Conservation (phyloP, 2,329 filamentous ascomycete genomes). For the Stromatinia cepivora region DNA sequence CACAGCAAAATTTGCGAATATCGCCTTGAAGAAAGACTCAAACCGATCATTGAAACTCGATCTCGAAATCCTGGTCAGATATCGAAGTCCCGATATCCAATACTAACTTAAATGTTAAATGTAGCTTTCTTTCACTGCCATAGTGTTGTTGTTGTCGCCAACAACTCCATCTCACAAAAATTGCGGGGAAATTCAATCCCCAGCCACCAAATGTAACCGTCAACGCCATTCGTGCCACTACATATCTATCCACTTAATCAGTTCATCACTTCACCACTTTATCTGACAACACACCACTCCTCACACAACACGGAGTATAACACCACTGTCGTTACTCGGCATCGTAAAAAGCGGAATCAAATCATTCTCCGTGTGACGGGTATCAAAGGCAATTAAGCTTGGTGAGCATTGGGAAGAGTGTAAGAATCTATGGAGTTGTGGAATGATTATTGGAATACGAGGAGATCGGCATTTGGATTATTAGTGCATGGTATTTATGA, state of each 20-base stretch:
- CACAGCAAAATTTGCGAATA: not conserved
- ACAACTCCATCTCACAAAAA: not conserved
- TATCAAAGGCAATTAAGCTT: not conserved
- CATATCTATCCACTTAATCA: not conserved
- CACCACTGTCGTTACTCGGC: not conserved
- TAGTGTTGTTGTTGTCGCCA: not conserved
- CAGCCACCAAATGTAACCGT: not conserved
- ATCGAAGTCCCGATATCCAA: not conserved
- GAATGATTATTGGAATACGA: conserved; percentile 6
- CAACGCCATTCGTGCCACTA: conserved; percentile 2
- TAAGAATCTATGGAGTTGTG: not conserved
- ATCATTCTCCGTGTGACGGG: no score
- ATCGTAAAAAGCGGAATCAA: not conserved
- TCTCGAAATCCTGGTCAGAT: not conserved
- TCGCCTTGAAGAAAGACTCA: not conserved
- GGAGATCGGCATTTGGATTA: conserved; percentile 3
- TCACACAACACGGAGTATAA: not conserved
- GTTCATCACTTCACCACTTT: not conserved
- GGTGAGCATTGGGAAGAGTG: not conserved
- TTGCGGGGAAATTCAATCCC: not conserved
- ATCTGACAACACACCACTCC: conserved; percentile 11
- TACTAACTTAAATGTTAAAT: not conserved
- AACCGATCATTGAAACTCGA: no score
- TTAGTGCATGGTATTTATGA: not conserved
- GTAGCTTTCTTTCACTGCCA: not conserved